phyloP scores from a whole-genome alignment of 2,329 filamentous ascomycete species.

The Venturia nashicola region DNA sequence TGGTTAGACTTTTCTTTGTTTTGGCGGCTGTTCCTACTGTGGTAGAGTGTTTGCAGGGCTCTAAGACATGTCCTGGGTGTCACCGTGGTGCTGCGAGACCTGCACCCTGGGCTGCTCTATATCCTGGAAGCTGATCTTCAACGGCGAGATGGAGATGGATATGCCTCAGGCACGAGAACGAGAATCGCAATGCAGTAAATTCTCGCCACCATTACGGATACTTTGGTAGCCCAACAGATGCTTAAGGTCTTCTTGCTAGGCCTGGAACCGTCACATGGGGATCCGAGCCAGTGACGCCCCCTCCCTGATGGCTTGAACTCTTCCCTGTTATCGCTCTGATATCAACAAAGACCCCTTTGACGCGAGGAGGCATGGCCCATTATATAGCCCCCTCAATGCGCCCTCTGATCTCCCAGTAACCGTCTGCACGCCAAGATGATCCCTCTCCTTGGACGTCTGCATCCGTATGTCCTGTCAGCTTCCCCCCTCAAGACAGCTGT shows the following conservation, averaged over 20 bases:
- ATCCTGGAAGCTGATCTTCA: slow-evolving; percentile 3
- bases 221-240: too few relatives aligned
- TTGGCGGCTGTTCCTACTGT: background rate
- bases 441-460: slow-evolving; percentile 50
- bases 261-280: background rate
- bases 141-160: background rate
- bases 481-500: background rate
- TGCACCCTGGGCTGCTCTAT: too few relatives aligned
- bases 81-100: background rate
- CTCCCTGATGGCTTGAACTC: background rate
- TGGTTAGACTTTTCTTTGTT: background rate
- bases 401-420: background rate
- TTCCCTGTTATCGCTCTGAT: background rate
- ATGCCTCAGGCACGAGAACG: background rate
- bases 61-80: background rate
- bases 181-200: too few relatives aligned
- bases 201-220: too few relatives aligned
- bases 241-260: background rate
- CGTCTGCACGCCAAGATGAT: slow-evolving; percentile 32
- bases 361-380: background rate
- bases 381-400: background rate
- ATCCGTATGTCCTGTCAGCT: slow-evolving; percentile 18
- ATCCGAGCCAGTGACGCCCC: background rate
- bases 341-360: background rate
- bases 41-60: background rate